phyloP scores from a whole-genome alignment of 768 basidiomycete species.

The Melanogaster broomeanus region DNA sequence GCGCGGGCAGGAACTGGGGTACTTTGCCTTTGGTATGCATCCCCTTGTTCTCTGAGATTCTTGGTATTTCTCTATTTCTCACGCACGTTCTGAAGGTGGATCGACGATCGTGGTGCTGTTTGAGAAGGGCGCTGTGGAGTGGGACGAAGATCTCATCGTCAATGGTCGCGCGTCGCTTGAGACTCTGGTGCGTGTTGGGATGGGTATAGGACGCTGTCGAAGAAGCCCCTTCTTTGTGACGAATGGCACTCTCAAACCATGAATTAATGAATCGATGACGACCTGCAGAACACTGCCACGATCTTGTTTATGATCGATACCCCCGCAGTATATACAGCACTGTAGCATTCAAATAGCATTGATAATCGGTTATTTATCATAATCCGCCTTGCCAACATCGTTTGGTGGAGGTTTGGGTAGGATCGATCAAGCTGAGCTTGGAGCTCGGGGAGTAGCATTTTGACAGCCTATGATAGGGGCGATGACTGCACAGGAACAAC shows the following conservation, averaged over 20 bases:
- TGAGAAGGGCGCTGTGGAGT: conserved; percentile 80
- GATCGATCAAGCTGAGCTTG: too few species aligned
- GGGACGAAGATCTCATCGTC: conserved; percentile 88
- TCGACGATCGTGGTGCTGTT: conserved; percentile 92
- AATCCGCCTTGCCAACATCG: too few species aligned
- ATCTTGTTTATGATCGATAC: background rate
- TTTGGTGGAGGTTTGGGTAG: too few species aligned
- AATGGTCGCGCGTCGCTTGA: conserved; percentile 89
- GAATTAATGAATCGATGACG: too few species aligned
- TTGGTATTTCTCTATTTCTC: conserved; percentile 1
- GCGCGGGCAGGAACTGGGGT: conserved; percentile 90
- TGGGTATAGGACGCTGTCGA: conserved; percentile 67
- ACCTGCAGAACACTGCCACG: background rate
- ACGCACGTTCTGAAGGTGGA: conserved; percentile 58
- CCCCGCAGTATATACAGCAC: background rate
- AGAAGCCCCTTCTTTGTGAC: background rate
- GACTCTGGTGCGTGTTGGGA: conserved; percentile 86
- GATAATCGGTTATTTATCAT: too few species aligned
- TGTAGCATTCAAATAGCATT: background rate
- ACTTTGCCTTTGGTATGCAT: conserved; percentile 86
- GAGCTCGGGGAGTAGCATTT: too few species aligned
- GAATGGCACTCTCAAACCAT: conserved; percentile 9
- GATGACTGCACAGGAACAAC: too few species aligned
- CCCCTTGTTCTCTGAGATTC: background rate
- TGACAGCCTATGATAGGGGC: too few species aligned